Base-by-base conservation (phyloP, 768 basidiomycete species). In the Tylopilus balloui region DNA sequence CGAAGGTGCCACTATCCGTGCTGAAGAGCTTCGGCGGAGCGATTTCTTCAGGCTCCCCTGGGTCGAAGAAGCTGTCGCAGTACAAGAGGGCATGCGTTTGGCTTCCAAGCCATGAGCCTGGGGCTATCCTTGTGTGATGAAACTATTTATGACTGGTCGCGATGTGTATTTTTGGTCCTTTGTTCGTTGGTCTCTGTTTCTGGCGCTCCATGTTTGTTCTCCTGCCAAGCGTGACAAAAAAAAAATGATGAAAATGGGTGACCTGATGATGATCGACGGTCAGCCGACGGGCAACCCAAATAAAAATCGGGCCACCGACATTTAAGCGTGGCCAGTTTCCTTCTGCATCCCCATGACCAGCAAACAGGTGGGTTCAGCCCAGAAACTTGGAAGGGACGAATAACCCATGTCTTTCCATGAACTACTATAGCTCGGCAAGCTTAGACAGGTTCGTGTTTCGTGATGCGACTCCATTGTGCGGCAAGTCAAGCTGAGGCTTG, bases 11-110 rank as follows among this genome's bases (percentile, higher is more conserved):
- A 83, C 83, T 2, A 78, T 94, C 10, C 72, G 88, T n/a, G 88
- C 89, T 49, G 92, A 95, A 56, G 92, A 96, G 63, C 70, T 96
- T 46, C 78, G 84, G 53, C 72, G 91, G 44, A 92, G 88, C 61
- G 92, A 96, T 64, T 88, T 92, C 70, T 97, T 96, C 78, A 75
- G 78, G 53, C 67, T 95, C 62, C 89, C 92, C 4, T 97, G 93
- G 93, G 92, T 96, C 12, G 85, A 88, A 57, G 81, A 83, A 73
- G 92, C 91, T 6, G 83, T 92, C 44, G 84, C 86, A 8, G 79
- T 94, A 19, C 86, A 91, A 57, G 91, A 94, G 57, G 89, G 90
- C 0, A 71, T 83, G 63, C 78, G 88, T 29, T 65, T 89, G 45
- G 84, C 85, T 12, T 67, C 77, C 67, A 63, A 75, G 69, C 69